These are phyloP conservation scores for Hamamelis virginiana DNA, from an alignment of 164 flowering plant genomes.

Conservation along the genomic window DNA sequence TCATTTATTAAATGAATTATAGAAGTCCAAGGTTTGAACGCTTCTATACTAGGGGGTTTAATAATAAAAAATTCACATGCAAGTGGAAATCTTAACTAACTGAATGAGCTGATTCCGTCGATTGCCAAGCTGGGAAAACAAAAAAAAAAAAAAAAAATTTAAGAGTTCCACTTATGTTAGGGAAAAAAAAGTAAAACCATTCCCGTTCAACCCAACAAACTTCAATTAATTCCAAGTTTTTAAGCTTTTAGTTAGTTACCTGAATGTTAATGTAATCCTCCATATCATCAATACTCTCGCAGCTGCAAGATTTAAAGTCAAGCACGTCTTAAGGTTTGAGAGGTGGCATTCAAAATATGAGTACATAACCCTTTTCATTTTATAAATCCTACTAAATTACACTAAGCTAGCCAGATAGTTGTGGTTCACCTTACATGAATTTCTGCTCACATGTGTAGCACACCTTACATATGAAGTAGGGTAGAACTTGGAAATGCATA, in stretches of 20 bases:
- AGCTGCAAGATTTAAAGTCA: conserved; percentile 43
- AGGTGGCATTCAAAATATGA: not conserved
- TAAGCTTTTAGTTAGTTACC: conserved; percentile 37
- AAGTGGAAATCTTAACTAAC: too few relatives aligned
- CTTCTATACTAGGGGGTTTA: too few relatives aligned
- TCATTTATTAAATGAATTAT: too few relatives aligned
- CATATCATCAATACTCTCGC: conserved; percentile 94
- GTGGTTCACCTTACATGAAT: not conserved
- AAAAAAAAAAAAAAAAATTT: conserved; percentile 11
- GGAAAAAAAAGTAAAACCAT: not conserved
- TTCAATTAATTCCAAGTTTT: not conserved
- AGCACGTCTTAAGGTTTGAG: not conserved
- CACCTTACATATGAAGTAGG: not conserved
- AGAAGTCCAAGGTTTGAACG: too few relatives aligned
- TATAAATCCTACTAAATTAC: not conserved
- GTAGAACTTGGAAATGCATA: not conserved
- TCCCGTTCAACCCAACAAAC: not conserved
- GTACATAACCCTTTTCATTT: not conserved
- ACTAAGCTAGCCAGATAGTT: not conserved
- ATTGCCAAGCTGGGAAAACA: conserved; percentile 94
- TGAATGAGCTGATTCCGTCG: conserved; percentile 96
- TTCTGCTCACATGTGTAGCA: not conserved
- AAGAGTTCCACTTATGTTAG: not conserved
- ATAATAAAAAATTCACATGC: too few relatives aligned
- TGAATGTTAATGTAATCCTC: conserved; percentile 98